phyloP scores from a whole-genome alignment of 768 basidiomycete species.

The Hericium rajendrae region DNA sequence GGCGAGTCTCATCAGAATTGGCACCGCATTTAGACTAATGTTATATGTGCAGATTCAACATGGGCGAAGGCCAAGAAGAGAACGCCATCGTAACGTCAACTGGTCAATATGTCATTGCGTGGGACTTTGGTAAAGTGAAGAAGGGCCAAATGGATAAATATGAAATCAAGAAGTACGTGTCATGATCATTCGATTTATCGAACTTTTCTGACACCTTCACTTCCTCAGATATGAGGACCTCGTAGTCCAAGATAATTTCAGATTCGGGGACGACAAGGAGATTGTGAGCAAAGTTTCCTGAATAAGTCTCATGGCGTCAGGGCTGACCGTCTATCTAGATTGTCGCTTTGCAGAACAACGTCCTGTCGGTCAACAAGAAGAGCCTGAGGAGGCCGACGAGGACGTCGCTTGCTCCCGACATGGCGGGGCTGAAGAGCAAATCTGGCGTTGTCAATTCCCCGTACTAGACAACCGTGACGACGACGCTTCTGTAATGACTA shows the following conservation, averaged over 20 bases:
- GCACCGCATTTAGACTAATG: not conserved
- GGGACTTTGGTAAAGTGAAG: constrained; percentile 97
- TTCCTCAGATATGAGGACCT: constrained; percentile 65
- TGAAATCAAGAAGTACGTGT: constrained; percentile 73
- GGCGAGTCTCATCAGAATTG: constrained; percentile 34
- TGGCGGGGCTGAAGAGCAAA: constrained; percentile 10
- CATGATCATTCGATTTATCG: not conserved
- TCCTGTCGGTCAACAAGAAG: constrained; percentile 91
- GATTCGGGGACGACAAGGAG: constrained; percentile 93
- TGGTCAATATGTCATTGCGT: constrained; percentile 86
- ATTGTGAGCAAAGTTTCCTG: constrained; percentile 50
- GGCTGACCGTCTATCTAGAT: constrained; percentile 43
- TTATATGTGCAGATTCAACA: constrained; percentile 66
- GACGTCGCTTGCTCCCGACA: constrained; percentile 50
- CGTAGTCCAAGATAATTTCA: constrained; percentile 97
- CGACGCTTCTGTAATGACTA: not conserved
- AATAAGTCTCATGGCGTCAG: constrained; percentile 1
- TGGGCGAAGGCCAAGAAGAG: constrained; percentile 79
- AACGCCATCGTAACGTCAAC: constrained; percentile 94
- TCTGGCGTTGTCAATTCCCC: constrained; percentile 13
- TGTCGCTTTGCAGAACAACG: constrained; percentile 90
- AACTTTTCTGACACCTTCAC: not conserved
- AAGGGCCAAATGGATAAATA: constrained; percentile 85
- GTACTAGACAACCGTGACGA: not conserved
- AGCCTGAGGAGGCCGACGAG: constrained; percentile 76